Conservation (phyloP, 2,329 filamentous ascomycete genomes). For the Coniochaeta sp. region DNA sequence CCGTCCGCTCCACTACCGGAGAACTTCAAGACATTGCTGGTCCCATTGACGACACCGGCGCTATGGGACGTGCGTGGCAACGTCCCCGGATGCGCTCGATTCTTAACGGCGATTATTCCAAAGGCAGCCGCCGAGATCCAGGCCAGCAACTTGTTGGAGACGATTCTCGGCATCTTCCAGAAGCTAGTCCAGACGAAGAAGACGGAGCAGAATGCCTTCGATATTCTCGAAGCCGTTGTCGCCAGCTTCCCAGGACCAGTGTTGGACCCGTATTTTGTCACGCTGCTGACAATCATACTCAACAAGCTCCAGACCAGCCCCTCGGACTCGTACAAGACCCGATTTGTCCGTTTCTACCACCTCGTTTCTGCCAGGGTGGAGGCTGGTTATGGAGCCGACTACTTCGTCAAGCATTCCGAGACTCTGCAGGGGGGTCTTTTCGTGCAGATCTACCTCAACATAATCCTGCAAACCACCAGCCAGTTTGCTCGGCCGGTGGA, state of each 20-base stretch:
- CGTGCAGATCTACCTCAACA: constrained; percentile 73
- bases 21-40: constrained; percentile 73
- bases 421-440: constrained; percentile 74
- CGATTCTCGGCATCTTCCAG: constrained; percentile 93
- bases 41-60: constrained; percentile 69
- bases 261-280: constrained; percentile 69
- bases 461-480: constrained; percentile 84
- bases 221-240: constrained; percentile 78
- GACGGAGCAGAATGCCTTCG: constrained; percentile 81
- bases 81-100: constrained; percentile 79
- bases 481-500: constrained; percentile 83
- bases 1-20: constrained; percentile 69
- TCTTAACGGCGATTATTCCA: constrained; percentile 78
- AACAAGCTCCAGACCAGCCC: constrained; percentile 61
- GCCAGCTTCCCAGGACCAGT: constrained; percentile 60
- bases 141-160: constrained; percentile 73
- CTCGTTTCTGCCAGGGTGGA: constrained; percentile 73
- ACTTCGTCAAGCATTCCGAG: constrained; percentile 81
- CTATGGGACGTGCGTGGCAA: constrained; percentile 93
- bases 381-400: constrained; percentile 82
- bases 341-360: constrained; percentile 93
- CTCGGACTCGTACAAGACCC: constrained; percentile 73
- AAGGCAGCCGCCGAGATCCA: constrained; percentile 67
- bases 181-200: constrained; percentile 75
- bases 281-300: constrained; percentile 76